Percentiles rank a stretch among this genome's conserved stretches.
These are phyloP conservation scores for Solanum lycopersicoides DNA, from an alignment of 257 asterid genomes.

Conservation along the genomic window DNA sequence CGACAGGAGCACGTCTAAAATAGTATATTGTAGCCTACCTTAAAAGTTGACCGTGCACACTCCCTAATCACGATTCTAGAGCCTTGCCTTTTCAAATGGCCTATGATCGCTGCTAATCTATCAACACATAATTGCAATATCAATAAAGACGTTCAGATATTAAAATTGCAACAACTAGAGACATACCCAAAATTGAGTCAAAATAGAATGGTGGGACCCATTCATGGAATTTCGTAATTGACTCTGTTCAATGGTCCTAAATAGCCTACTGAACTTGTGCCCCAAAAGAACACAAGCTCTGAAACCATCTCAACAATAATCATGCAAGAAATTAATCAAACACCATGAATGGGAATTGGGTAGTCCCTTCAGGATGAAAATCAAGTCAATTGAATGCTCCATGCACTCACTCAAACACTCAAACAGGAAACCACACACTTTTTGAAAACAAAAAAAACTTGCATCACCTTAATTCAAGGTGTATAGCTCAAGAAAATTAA, in stretches of 20 bases:
- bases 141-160: neutral
- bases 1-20: too few relatives aligned
- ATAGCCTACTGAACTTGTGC: neutral
- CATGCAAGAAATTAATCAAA: neutral
- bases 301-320: neutral
- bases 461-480: neutral
- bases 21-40: neutral
- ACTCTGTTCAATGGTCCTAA: neutral
- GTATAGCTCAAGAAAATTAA: neutral
- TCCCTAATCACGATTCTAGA: neutral
- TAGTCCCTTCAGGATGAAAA: neutral
- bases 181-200: neutral
- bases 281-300: neutral
- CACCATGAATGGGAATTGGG: neutral
- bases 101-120: neutral
- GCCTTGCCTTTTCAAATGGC: neutral
- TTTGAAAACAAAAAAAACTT: neutral
- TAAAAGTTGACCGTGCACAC: neutral
- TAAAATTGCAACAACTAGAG: neutral
- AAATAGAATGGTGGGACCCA: neutral
- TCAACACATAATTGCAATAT: neutral
- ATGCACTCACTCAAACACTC: neutral
- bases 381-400: neutral
- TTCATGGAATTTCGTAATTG: neutral
- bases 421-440: neutral